Percentiles rank a stretch among this genome's conserved stretches.
Evolutionary conservation across 148 eudicot genomes (phyloP).

Genomic region (Dianthus caryophyllus): DNA sequence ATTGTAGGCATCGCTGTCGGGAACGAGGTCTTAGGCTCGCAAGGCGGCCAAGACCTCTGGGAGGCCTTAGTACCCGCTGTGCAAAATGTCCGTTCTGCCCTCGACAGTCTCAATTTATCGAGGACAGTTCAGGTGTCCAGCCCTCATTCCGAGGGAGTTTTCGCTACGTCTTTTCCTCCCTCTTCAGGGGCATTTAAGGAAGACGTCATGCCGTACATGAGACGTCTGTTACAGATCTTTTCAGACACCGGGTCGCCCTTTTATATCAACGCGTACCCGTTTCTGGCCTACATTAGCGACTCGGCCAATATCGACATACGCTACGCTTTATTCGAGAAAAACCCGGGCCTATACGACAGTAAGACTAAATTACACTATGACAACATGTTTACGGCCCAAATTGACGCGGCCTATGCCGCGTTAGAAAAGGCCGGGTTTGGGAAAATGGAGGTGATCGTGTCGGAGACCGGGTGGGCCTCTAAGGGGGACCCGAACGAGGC

Average conservation of each 20-base stretch:
- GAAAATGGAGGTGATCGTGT: conserved; percentile 70
- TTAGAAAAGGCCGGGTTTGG: conserved; percentile 58
- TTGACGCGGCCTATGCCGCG: conserved; percentile 73
- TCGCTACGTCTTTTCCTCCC: conserved; percentile 63
- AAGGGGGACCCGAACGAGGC: conserved; percentile 57
- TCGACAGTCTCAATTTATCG: conserved; percentile 37
- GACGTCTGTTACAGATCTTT: conserved; percentile 57
- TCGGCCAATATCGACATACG: conserved; percentile 50
- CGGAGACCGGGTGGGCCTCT: conserved; percentile 96
- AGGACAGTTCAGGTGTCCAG: conserved; percentile 49
- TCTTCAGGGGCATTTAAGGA: conserved; percentile 68
- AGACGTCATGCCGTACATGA: conserved; percentile 62
- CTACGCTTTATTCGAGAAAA: conserved; percentile 57
- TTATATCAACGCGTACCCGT: conserved; percentile 81
- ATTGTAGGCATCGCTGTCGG: conserved; percentile 77
- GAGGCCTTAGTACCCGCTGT: conserved; percentile 58
- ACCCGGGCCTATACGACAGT: conserved; percentile 49
- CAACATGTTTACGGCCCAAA: conserved; percentile 77
- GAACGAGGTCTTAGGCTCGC: conserved; percentile 56
- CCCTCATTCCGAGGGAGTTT: conserved; percentile 79
- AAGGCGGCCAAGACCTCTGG: conserved; percentile 42
- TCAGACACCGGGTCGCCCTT: conserved; percentile 50
- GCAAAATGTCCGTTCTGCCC: conserved; percentile 56
- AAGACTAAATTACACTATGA: conserved; percentile 67
- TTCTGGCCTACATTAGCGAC: conserved; percentile 70